A percentile compares a stretch with the other conserved stretches of the same genome.
Evolutionary conservation across 805 yeast genomes (phyloP).

Genomic region (Candida silvicultrix): DNA sequence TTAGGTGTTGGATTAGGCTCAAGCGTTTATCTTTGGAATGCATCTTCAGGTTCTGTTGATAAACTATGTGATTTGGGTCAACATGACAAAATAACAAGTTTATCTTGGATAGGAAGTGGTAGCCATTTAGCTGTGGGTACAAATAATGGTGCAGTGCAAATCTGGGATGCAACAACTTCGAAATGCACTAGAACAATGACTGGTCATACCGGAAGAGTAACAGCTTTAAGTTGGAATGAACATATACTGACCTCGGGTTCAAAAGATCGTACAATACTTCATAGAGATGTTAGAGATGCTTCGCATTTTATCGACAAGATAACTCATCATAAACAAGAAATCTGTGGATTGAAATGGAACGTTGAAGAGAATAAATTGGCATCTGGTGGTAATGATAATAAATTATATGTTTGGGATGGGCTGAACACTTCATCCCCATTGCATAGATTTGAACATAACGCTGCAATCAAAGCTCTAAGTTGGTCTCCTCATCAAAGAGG

Average conservation of each 20-base stretch:
- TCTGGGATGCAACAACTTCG: conserved; percentile 84
- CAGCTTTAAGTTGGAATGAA: conserved; percentile 91
- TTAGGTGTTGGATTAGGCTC: conserved; percentile 88
- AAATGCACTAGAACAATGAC: conserved; percentile 87
- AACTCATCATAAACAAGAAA: conserved; percentile 83
- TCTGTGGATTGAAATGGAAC: conserved; percentile 95
- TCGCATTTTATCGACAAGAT: conserved; percentile 72
- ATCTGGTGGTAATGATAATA: conserved; percentile 93
- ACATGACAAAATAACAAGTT: conserved; percentile 70
- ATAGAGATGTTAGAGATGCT: conserved; percentile 86
- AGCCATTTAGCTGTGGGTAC: conserved; percentile 94
- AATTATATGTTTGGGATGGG: conserved; percentile 84
- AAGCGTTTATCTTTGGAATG: conserved; percentile 88
- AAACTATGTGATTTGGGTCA: conserved; percentile 69
- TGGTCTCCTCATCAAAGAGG: conserved; percentile 99
- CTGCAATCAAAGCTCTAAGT: conserved; percentile 94
- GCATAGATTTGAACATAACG: conserved; percentile 78
- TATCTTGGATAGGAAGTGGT: conserved; percentile 93
- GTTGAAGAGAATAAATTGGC: conserved; percentile 86
- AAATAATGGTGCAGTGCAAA: conserved; percentile 77
- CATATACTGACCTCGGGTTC: conserved; percentile 86
- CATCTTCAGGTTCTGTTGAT: conserved; percentile 74
- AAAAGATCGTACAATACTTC: conserved; percentile 76
- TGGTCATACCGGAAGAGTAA: conserved; percentile 81
- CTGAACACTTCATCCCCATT: conserved; percentile 52